Percentiles rank a stretch among this genome's conserved stretches.
Evolutionary conservation across 306 rosid genomes (phyloP).

Genomic region (Lathyrus tuberosus): DNA sequence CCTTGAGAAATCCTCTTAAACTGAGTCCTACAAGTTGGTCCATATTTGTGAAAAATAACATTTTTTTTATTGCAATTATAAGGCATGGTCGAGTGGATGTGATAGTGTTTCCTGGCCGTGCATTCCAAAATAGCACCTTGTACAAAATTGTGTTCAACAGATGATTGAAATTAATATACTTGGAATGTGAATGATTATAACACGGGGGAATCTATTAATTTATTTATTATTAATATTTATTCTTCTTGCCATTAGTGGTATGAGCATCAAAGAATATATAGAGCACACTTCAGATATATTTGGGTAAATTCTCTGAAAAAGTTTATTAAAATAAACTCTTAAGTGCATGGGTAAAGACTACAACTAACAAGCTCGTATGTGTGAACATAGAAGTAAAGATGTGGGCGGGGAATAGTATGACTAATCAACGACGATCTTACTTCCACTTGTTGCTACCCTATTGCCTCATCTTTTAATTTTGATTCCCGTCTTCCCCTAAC

Average conservation of each 20-base stretch:
- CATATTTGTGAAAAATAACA: not conserved
- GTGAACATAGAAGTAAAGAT: no score
- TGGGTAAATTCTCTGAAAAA: conserved; percentile 27
- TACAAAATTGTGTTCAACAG: not conserved
- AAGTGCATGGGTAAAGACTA: not conserved
- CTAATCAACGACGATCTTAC: not conserved
- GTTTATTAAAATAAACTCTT: conserved; percentile 1
- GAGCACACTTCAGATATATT: conserved; percentile 31
- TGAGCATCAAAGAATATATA: conserved; percentile 31
- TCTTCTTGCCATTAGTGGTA: conserved; percentile 40
- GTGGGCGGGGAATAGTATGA: no score
- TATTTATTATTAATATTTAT: conserved; percentile 12
- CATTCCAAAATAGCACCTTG: not conserved
- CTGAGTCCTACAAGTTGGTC: not conserved
- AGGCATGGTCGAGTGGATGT: not conserved
- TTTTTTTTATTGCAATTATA: not conserved
- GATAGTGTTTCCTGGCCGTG: not conserved
- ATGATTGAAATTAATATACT: conserved; percentile 24
- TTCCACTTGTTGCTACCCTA: conserved; percentile 32
- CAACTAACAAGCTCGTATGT: not conserved
- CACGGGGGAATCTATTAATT: conserved; percentile 29
- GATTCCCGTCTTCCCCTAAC: conserved; percentile 6
- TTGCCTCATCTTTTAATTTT: not conserved
- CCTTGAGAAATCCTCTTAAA: no score
- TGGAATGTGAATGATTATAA: conserved; percentile 30